Percentiles rank a stretch among this genome's conserved stretches.
These are phyloP conservation scores for Stephanodiscus minutulus DNA, from an alignment of 108 stramenopile genomes.

Conservation along the genomic window DNA sequence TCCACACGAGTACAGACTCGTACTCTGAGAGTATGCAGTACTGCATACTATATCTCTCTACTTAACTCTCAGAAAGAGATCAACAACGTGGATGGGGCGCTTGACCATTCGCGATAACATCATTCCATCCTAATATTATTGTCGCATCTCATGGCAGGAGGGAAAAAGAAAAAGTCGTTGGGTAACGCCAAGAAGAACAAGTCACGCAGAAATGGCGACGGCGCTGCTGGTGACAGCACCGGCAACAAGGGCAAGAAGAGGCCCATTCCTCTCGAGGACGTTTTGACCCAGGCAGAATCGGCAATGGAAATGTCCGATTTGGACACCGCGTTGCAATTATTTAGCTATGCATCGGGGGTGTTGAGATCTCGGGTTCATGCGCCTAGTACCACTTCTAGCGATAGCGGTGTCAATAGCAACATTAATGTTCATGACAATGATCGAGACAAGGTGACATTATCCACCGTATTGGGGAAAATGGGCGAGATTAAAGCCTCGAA, in stretches of 20 bases:
- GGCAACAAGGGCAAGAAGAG: conserved; percentile 2
- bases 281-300: conserved; percentile 43
- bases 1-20: too few species aligned
- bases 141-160: conserved; percentile 31
- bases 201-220: conserved; percentile 17
- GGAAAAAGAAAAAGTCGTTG: conserved; percentile 36
- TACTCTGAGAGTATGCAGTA: too few species aligned
- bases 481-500: conserved; percentile 70
- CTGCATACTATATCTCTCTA: too few species aligned
- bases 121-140: not conserved
- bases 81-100: not conserved
- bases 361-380: conserved; percentile 34
- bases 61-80: too few species aligned
- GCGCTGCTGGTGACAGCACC: not conserved
- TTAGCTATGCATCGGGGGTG: conserved; percentile 32
- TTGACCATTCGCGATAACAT: not conserved
- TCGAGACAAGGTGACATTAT: conserved; percentile 33
- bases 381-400: not conserved
- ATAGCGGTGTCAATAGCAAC: not conserved
- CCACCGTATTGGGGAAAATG: conserved; percentile 72
- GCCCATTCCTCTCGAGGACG: conserved; percentile 43
- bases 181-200: conserved; percentile 31
- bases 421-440: conserved; percentile 9
- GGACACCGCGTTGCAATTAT: conserved; percentile 40
- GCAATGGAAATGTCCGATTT: conserved; percentile 50